A percentile compares a stretch with the other conserved stretches of the same genome.
These are phyloP conservation scores for Colletotrichum sp. DNA, from an alignment of 2,329 filamentous ascomycete species.

Conservation along the genomic window DNA sequence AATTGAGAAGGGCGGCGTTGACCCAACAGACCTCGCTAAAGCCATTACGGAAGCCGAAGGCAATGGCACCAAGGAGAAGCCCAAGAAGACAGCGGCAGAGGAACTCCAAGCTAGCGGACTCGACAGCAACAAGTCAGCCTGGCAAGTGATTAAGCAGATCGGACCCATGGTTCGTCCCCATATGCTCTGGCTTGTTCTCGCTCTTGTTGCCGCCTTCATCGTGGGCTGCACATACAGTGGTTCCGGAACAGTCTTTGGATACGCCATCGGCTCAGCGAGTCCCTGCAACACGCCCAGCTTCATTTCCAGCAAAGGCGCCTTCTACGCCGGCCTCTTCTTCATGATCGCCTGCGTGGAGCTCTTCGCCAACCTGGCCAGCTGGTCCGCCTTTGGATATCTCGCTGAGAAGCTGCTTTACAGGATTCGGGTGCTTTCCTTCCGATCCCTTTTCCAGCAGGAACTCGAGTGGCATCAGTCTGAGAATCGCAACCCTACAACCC, in stretches of 20 bases:
- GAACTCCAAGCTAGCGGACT: constrained; percentile 38
- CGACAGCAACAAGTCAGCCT: constrained; percentile 44
- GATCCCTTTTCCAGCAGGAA: constrained; percentile 69
- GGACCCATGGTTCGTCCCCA: constrained; percentile 42
- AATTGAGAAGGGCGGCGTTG: constrained; percentile 29
- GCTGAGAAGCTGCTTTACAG: constrained; percentile 70
- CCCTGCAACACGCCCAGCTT: constrained; percentile 46
- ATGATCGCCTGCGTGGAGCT: constrained; percentile 53
- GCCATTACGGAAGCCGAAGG: constrained; percentile 26
- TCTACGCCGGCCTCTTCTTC: constrained; percentile 63
- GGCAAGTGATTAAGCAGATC: constrained; percentile 43
- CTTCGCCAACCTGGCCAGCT: constrained; percentile 61
- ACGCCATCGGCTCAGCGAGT: constrained; percentile 49
- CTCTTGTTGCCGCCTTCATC: constrained; percentile 50
- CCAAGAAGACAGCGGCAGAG: constrained; percentile 30
- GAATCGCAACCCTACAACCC: constrained; percentile 62
- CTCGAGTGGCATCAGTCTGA: constrained; percentile 75
- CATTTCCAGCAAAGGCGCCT: constrained; percentile 43
- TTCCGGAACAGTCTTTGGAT: constrained; percentile 57
- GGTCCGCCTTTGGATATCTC: constrained; percentile 50
- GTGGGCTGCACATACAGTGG: constrained; percentile 60
- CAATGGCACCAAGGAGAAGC: constrained; percentile 47
- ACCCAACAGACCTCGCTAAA: background rate
- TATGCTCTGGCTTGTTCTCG: constrained; percentile 42
- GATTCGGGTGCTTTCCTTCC: constrained; percentile 67